Percentiles rank a stretch among this genome's conserved stretches.
These are phyloP conservation scores for Moricandia moricandioides DNA, from an alignment of 345 rosid species.

Conservation along the genomic window DNA sequence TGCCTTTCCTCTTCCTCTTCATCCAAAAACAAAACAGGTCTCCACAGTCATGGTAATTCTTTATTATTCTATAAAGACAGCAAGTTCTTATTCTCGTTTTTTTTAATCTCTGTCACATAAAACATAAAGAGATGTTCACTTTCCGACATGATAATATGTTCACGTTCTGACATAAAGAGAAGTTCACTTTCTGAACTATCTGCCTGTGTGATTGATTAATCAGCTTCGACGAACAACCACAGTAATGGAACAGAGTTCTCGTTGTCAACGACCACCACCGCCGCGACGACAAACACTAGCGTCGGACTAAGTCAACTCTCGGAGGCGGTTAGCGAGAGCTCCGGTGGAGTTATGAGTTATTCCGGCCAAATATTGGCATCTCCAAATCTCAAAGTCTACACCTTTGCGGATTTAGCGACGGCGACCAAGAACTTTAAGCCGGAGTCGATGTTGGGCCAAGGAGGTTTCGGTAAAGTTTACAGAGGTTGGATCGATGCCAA, in stretches of 20 bases:
- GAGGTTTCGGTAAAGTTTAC: slow-evolving; percentile 80
- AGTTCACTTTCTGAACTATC: background rate
- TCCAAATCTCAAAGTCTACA: slow-evolving; percentile 51
- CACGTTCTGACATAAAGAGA: background rate
- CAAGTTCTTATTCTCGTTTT: background rate
- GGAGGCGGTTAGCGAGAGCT: slow-evolving; percentile 40
- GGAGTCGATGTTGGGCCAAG: slow-evolving; percentile 72
- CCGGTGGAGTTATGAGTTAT: slow-evolving; percentile 19
- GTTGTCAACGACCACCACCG: slow-evolving; percentile 25
- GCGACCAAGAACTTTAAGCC: slow-evolving; percentile 64
- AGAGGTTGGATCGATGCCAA: slow-evolving; percentile 78
- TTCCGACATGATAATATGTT: background rate
- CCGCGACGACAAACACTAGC: slow-evolving; percentile 40
- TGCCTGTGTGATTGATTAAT: background rate
- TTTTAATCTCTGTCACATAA: background rate
- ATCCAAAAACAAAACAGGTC: background rate
- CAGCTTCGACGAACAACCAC: slow-evolving; percentile 24
- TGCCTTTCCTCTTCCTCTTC: slow-evolving; percentile 1
- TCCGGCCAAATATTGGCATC: slow-evolving; percentile 36
- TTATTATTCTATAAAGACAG: background rate
- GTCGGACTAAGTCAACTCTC: slow-evolving; percentile 48
- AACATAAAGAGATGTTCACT: background rate
- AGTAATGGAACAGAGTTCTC: slow-evolving; percentile 39
- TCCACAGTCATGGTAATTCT: slow-evolving; percentile 17
- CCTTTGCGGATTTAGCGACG: slow-evolving; percentile 53